Base-by-base conservation (phyloP, 345 rosid genomes). In the Eucalyptus erythrocorys region DNA sequence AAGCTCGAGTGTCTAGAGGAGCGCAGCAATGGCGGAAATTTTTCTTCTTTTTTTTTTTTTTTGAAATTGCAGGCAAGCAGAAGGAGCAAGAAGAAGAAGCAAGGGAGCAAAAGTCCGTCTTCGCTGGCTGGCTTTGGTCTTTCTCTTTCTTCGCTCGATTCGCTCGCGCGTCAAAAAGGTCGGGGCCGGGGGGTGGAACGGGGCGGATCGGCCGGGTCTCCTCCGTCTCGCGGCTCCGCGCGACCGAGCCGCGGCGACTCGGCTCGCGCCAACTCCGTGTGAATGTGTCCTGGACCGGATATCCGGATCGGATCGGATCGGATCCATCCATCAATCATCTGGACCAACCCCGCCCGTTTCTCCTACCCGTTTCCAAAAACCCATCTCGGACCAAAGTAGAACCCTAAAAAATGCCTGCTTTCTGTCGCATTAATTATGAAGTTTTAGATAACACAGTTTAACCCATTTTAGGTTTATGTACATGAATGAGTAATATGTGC, bases 131-230 rank as follows among this genome's bases (percentile, higher is more conserved):
- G 45, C 84, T n/a, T n/a, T 76, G 45, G 82, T 76, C 84, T 76
- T 40, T 76, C 84, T 76, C 47, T 76, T 9, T 40, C 84, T 76
- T 76, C 84, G 84, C 84, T 76, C 84, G 27, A 76, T 76, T 76
- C 84, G 84, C 84, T 40, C 84, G 84, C 40, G 84, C 84, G 84
- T 76, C 82, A 76, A 76, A 71, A 76, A 37, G 82, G 82, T 76
- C 84, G 84, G 84, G 32, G 68, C 32, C 32, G 15, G 17, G 32
- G 68, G 68, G n/a, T n/a, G n/a, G 16, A 27, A 2, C 1, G 68
- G 7, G 32, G 16, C 16, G 68, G 47, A 34, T 93, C 94, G 93
- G 92, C 92, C 93, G 93, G 93, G 91, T 94, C 94, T 93, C 89
- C 22, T n/a, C n/a, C 53, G 53, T 17, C 53, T 53, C 93, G 86